A percentile compares a stretch with the other conserved stretches of the same genome.
Conservation (phyloP, 345 rosid genomes). For the Theobroma cacao region DNA sequence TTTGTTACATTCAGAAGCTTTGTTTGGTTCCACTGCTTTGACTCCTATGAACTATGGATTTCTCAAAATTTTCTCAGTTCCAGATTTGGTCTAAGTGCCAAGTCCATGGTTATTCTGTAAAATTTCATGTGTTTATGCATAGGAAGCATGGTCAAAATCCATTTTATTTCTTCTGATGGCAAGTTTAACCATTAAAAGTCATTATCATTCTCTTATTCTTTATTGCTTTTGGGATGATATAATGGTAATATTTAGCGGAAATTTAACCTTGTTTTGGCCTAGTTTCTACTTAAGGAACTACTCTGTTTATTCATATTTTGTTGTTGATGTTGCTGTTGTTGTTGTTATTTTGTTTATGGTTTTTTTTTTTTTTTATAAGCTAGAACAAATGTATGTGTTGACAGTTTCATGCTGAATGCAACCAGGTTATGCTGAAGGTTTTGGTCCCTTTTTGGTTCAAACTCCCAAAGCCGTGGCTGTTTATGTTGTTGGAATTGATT, state of each 20-base stretch:
- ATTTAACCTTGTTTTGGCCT: neutral
- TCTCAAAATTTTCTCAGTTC: neutral
- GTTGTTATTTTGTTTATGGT: neutral
- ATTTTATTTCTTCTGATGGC: neutral
- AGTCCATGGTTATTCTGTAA: neutral
- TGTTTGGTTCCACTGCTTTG: neutral
- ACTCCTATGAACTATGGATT: neutral
- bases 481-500: neutral
- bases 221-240: neutral
- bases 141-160: neutral
- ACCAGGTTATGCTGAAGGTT: neutral
- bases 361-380: neutral
- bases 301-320: no score
- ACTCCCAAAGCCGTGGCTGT: neutral
- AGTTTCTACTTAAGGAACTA: neutral
- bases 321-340: no score
- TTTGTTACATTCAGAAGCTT: slow-evolving; percentile 3
- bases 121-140: neutral
- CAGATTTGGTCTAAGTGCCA: neutral
- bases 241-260: neutral
- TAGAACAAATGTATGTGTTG: neutral
- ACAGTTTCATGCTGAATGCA: neutral
- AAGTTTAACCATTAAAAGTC: neutral
- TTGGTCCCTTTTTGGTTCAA: neutral
- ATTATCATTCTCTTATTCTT: neutral